Evolutionary conservation across 768 basidiomycete genomes (phyloP), one percentile per base, ranked within the genome.

Genomic region (Neoboletus magnificus): DNA sequence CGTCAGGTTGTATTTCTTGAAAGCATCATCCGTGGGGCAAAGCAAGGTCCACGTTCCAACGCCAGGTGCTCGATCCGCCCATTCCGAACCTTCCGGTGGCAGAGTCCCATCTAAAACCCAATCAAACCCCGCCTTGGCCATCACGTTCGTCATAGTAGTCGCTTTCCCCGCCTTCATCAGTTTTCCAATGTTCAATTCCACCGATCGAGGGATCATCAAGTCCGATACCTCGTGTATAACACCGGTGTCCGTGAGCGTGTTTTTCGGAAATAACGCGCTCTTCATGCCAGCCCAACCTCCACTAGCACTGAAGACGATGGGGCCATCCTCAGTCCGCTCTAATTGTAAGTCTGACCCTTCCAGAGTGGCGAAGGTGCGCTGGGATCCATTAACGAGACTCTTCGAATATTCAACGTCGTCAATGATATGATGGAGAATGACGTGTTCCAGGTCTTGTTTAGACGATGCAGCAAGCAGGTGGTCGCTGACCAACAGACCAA

Each of bases 21-120:
- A 97, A 0, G 96, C 94, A 55, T 89, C 87, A 65, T 99, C 97
- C 7, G 85, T 83, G 4, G 97, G 97, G 61, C 91, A 94, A 22
- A 99, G 78, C 5, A 99, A 71, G 2, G 93, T 96, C 87, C 95
- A 98, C 4, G 87, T 85, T 10, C 70, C 72, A 25, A 76, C 78
- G 20, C 68, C 65, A n/a, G 80, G 63, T 43, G 73, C 77, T 53
- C 70, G 65, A 16, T 84, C 77, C 6, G 79, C 80, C 85, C 86
- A 91, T 12, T 73, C 74, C 11, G 87, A 86, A 51, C 77, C 86
- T 61, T 84, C 82, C 5, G 90, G 89, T 8, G 89, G 89, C 1
- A 80, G 74, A 7, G 85, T 89, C 5, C 95, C 96, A 60, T 98
- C 87, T 52, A 98, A 74, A 36, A 97, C 74, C 94, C 95, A 98